These are phyloP conservation scores for Agaricus blazei DNA, from an alignment of 768 basidiomycete species.

Conservation along the genomic window DNA sequence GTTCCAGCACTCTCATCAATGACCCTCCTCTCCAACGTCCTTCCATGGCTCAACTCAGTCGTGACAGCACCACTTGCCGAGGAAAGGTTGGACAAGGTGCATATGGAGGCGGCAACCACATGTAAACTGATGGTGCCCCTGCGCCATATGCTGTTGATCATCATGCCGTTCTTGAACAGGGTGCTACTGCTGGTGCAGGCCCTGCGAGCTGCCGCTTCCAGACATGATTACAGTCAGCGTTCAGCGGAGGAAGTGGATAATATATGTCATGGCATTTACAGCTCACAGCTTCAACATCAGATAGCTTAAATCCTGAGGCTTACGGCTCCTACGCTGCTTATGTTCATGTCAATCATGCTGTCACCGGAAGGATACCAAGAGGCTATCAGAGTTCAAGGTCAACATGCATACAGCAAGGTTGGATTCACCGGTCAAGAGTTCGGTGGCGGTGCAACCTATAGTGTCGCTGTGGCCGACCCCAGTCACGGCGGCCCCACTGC, in stretches of 20 bases:
- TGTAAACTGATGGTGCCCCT: slow-evolving; percentile 23
- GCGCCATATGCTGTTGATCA: slow-evolving; percentile 2
- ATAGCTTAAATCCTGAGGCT: slow-evolving; percentile 35
- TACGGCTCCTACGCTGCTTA: slow-evolving; percentile 38
- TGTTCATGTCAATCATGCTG: slow-evolving; percentile 14
- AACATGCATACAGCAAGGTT: slow-evolving; percentile 5
- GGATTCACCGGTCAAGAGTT: slow-evolving; percentile 18
- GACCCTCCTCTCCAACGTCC: too few species aligned
- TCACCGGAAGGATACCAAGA: slow-evolving; percentile 22
- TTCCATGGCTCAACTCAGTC: too few species aligned
- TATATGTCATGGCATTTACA: slow-evolving; percentile 31
- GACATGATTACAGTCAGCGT: slow-evolving; percentile 35
- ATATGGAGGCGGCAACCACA: slow-evolving; percentile 33
- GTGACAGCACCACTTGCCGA: slow-evolving; percentile 16
- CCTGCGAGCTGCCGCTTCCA: slow-evolving; percentile 15
- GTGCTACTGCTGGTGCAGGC: background rate
- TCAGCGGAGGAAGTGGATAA: slow-evolving; percentile 25
- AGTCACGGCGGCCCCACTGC: background rate
- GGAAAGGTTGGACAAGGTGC: slow-evolving; percentile 37
- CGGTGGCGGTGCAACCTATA: slow-evolving; percentile 3
- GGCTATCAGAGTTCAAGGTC: slow-evolving; percentile 26
- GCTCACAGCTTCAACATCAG: slow-evolving; percentile 35
- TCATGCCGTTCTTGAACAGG: slow-evolving; percentile 16
- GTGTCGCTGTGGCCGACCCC: slow-evolving; percentile 18
- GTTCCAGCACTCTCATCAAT: slow-evolving; percentile 1